Percentiles rank a stretch among this genome's conserved stretches.
Evolutionary conservation across 164 flowering plant species (phyloP).

Genomic region (Chloranthus sessilifolius): DNA sequence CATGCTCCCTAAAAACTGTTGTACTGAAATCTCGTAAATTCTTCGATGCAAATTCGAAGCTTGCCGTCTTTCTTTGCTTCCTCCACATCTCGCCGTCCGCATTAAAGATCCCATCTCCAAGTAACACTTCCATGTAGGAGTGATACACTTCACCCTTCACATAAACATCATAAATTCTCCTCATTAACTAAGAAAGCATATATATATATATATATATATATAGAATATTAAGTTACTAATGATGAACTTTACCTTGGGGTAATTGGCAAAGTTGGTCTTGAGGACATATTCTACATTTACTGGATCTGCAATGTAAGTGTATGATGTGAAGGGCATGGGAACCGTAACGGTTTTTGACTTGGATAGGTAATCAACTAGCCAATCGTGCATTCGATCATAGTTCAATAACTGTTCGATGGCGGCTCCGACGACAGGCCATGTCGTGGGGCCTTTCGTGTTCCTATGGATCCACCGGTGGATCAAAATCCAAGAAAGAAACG

Average conservation of each 20-base stretch:
- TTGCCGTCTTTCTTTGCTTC: conserved; percentile 84
- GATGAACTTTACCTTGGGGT: conserved; percentile 67
- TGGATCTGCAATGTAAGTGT: conserved; percentile 92
- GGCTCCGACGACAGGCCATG: conserved; percentile 95
- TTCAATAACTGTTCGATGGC: conserved; percentile 72
- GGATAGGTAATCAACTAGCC: conserved; percentile 65
- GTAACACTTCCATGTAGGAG: conserved; percentile 92
- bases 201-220: neutral
- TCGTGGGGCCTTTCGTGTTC: conserved; percentile 69
- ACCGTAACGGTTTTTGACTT: conserved; percentile 58
- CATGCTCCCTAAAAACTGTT: conserved; percentile 71
- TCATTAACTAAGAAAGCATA: neutral
- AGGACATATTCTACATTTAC: conserved; percentile 82
- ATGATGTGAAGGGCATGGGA: conserved; percentile 81
- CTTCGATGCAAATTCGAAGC: conserved; percentile 95
- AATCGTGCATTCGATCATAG: conserved; percentile 86
- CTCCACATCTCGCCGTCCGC: conserved; percentile 94
- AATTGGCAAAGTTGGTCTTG: conserved; percentile 78
- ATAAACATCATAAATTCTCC: neutral
- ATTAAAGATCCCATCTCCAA: conserved; percentile 92
- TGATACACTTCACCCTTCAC: conserved; percentile 78
- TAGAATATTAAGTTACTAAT: neutral
- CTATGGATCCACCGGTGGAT: conserved; percentile 73
- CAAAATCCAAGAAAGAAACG: conserved; percentile 46
- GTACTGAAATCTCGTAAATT: conserved; percentile 91